These are phyloP conservation scores for Ambrosia artemisiifolia DNA, from an alignment of 129 eudicot genomes.

Conservation along the genomic window DNA sequence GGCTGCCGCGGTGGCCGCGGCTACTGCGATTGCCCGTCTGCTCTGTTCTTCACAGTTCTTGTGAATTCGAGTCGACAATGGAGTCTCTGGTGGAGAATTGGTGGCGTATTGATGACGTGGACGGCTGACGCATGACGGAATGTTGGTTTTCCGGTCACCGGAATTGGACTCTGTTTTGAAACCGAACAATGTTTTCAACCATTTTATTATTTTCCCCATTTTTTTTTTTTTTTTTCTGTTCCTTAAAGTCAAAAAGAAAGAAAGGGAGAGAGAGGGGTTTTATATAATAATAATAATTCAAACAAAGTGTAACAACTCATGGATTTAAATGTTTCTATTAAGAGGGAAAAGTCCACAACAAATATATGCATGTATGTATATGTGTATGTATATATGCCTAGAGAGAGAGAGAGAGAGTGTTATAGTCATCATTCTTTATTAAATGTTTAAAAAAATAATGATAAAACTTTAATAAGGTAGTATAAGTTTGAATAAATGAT, in stretches of 20 bases:
- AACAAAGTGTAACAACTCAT: conserved; percentile 13
- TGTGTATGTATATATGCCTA: not conserved
- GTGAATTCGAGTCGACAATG: conserved; percentile 44
- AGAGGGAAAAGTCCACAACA: conserved; percentile 26
- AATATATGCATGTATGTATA: not conserved
- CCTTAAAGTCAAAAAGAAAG: conserved; percentile 2
- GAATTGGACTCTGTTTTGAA: conserved; percentile 34
- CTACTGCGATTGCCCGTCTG: conserved; percentile 79
- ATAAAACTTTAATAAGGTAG: too few species aligned
- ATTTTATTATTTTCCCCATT: conserved; percentile 77
- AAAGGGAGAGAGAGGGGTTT: not conserved
- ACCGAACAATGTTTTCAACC: conserved; percentile 73
- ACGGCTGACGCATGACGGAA: conserved; percentile 27
- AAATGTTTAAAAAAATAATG: too few species aligned
- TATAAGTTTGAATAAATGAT: too few species aligned
- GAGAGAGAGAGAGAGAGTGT: too few species aligned
- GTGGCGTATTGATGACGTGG: conserved; percentile 31
- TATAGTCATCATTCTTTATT: too few species aligned
- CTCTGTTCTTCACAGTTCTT: conserved; percentile 47
- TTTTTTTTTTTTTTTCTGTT: conserved; percentile 18
- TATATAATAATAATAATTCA: not conserved
- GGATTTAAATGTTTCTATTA: conserved; percentile 9
- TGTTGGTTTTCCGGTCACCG: conserved; percentile 41
- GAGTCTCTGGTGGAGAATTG: conserved; percentile 50
- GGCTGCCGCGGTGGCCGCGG: conserved; percentile 73